Conservation (phyloP, 257 asterid species). For the Fraxinus quadrangulata region DNA sequence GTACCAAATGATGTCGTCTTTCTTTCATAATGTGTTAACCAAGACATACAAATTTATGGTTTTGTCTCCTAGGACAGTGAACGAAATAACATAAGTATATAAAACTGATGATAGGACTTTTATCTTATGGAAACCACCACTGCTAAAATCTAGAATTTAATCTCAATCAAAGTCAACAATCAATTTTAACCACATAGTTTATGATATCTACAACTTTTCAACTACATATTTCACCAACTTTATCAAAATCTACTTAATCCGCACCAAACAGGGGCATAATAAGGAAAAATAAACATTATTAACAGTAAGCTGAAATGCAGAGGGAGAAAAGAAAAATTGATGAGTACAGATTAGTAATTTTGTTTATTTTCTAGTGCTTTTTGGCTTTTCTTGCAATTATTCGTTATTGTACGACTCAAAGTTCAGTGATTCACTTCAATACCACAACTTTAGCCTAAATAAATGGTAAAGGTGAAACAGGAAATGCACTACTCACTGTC, state of each 20-base stretch:
- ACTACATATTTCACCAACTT: too few relatives aligned
- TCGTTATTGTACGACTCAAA: neutral
- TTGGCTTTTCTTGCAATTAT: neutral
- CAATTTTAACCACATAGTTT: too few relatives aligned
- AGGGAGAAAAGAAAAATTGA: too few relatives aligned
- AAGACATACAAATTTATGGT: neutral
- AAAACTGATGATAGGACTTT: neutral
- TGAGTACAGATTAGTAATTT: neutral
- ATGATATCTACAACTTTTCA: too few relatives aligned
- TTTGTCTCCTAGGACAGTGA: neutral
- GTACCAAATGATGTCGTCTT: neutral
- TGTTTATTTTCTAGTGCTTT: neutral
- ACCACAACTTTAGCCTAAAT: constrained; percentile 22
- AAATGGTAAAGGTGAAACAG: constrained; percentile 26
- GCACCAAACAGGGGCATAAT: too few relatives aligned
- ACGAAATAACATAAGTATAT: neutral
- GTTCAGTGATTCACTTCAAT: constrained; percentile 8
- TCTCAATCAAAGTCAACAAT: too few relatives aligned
- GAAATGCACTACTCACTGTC: constrained; percentile 35
- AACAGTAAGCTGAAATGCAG: neutral
- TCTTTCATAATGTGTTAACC: neutral
- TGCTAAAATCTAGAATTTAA: too few relatives aligned
- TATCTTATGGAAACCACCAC: neutral
- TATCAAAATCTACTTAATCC: too few relatives aligned
- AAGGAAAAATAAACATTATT: neutral